Evolutionary conservation across 257 asterid species (phyloP), one percentile per base, ranked within the genome.

Genomic region (Jacaranda mimosifolia): DNA sequence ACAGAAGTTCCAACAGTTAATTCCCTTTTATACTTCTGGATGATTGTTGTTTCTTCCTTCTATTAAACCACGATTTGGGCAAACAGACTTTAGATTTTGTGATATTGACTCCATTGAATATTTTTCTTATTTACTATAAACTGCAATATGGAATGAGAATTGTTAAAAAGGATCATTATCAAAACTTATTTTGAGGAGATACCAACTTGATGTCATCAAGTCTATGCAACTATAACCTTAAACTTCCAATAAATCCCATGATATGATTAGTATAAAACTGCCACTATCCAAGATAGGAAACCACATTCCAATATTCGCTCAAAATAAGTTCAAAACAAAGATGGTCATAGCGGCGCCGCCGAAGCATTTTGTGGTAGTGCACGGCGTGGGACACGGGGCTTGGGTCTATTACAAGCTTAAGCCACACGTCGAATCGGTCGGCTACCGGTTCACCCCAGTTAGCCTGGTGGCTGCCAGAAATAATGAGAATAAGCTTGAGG

Each of bases 401-500:
- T 87, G 94, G 94, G 89, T 84, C 1, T 89, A 85, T 76, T 89
- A 89, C 89, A 89, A 89, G 86, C 88, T 89, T 8, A 89, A 89
- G 85, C 94, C 91, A 0, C 89, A 84, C 3, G 45, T 89, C 7
- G 94, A 89, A 80, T 87, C 88, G 0, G 83, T 87, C 35, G 94
- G 94, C 18, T 80, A 86, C 82, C 80, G 79, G 13, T 86, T 89
- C 83, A 80, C 88, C 39, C 79, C 92, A 1, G 43, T 89, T 1
- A 82, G 88, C 79, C 75, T 89, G 35, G 85, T 92, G 1, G 94
- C 89, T 1, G 80, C 94, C 1, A 92, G 94, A 3, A 81, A 80
- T 79, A 76, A 63, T 36, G 49, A 45, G 11, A 82, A 76, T 82
- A 83, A 81, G 75, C 70, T 83, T 0, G 84, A 80, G 11, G 87